Conservation (phyloP, 2,329 filamentous ascomycete species). For the Cadophora sp. region DNA sequence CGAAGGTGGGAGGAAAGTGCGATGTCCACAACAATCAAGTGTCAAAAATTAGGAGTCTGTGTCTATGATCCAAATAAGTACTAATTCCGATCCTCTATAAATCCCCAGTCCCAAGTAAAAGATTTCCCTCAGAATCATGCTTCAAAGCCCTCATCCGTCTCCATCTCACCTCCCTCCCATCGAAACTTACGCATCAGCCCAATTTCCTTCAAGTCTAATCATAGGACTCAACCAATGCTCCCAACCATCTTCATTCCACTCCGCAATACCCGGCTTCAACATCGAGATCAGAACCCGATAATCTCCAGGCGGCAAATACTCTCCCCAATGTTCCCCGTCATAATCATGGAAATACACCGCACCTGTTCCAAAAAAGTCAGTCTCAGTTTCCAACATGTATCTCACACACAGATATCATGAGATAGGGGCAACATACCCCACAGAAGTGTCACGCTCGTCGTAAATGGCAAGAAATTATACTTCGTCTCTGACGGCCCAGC, state of each 20-base stretch:
- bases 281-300: not conserved
- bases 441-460: not conserved
- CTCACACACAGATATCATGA: not conserved
- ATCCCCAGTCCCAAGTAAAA: too few relatives aligned
- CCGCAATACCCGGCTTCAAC: not conserved
- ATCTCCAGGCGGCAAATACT: conserved; percentile 2
- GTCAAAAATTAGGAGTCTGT: too few relatives aligned
- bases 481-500: conserved; percentile 5
- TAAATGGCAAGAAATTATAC: conserved; percentile 2
- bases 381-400: not conserved
- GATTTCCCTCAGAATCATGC: too few relatives aligned
- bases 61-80: too few relatives aligned
- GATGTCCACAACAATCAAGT: too few relatives aligned
- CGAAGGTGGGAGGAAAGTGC: not conserved
- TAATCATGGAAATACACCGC: conserved; percentile 1
- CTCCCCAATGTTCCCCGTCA: not conserved
- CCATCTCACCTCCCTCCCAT: too few relatives aligned
- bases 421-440: not conserved
- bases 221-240: conserved; percentile 1
- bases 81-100: too few relatives aligned
- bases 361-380: not conserved
- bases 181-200: not conserved
- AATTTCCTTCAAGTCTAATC: not conserved
- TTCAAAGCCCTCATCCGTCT: too few relatives aligned
- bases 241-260: not conserved